phyloP scores from a whole-genome alignment of 176 grass and related monocot genomes.

The Musa itinerans region DNA sequence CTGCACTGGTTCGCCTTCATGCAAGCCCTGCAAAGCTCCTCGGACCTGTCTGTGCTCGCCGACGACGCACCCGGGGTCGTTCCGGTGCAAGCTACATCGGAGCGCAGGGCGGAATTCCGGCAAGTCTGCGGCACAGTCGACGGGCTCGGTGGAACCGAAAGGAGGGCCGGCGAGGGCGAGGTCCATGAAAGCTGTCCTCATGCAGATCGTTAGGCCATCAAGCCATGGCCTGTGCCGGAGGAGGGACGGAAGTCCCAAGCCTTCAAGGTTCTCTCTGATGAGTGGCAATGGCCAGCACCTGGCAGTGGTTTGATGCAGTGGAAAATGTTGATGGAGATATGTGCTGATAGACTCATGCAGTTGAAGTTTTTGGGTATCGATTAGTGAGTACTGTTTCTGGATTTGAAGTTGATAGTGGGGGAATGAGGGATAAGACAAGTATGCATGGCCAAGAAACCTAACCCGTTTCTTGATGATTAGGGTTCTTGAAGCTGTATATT shows the following conservation, averaged over 20 bases:
- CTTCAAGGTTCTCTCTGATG: slow-evolving; percentile 47
- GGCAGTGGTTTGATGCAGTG: background rate
- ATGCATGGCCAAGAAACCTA: no score
- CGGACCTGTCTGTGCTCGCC: background rate
- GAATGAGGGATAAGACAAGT: no score
- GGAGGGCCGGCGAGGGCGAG: slow-evolving; percentile 16
- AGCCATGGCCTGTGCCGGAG: slow-evolving; percentile 28
- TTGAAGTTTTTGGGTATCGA: no score
- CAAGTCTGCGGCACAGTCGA: background rate
- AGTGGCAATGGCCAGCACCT: background rate
- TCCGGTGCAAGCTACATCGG: slow-evolving; percentile 4
- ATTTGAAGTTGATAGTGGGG: no score
- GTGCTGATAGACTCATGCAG: no score
- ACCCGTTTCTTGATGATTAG: no score
- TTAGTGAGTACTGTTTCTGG: no score
- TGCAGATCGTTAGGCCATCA: slow-evolving; percentile 38
- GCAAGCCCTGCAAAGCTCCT: background rate
- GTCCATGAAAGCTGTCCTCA: slow-evolving; percentile 43
- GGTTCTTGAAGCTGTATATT: no score
- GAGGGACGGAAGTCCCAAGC: slow-evolving; percentile 49
- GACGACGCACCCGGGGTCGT: slow-evolving; percentile 11
- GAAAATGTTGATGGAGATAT: no score
- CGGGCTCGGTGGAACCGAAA: no score
- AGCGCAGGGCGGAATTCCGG: background rate
- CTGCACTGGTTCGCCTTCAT: no score